Conservation (phyloP, 495 filamentous ascomycete genomes). For the Annulohypoxylon nitens region DNA sequence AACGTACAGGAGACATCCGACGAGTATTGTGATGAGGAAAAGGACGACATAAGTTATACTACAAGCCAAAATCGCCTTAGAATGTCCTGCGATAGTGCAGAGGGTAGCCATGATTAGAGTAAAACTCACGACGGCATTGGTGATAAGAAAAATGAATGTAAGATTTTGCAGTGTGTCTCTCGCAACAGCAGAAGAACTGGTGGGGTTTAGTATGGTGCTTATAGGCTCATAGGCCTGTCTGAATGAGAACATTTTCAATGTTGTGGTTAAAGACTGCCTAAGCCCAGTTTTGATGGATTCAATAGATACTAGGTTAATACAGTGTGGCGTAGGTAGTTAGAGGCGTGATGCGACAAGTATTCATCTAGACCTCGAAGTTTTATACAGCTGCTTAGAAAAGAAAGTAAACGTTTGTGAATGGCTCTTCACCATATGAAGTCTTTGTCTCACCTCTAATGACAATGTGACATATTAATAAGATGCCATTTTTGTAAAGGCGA, state of each 20-base stretch:
- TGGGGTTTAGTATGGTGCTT: slow-evolving; percentile 7
- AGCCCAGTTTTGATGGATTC: neutral
- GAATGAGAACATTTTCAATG: neutral
- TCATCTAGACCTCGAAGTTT: neutral
- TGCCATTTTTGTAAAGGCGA: neutral
- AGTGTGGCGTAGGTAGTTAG: neutral
- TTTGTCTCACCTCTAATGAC: neutral
- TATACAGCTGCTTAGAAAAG: neutral
- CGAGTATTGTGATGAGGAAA: neutral
- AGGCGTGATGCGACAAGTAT: too few species aligned
- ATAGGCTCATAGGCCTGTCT: slow-evolving; percentile 3
- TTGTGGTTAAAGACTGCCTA: neutral
- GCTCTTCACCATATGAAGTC: neutral
- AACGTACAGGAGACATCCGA: neutral
- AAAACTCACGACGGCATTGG: neutral
- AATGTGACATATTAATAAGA: neutral
- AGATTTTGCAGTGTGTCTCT: neutral
- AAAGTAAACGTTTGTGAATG: neutral
- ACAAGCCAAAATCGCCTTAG: neutral
- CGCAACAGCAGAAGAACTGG: neutral
- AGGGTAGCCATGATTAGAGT: slow-evolving; percentile 3
- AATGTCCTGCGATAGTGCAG: neutral
- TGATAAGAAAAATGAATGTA: slow-evolving; percentile 6
- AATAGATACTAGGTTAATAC: neutral
- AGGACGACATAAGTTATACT: slow-evolving; percentile 13